phyloP scores from a whole-genome alignment of 257 asterid species.

The Solanum sejunctum region DNA sequence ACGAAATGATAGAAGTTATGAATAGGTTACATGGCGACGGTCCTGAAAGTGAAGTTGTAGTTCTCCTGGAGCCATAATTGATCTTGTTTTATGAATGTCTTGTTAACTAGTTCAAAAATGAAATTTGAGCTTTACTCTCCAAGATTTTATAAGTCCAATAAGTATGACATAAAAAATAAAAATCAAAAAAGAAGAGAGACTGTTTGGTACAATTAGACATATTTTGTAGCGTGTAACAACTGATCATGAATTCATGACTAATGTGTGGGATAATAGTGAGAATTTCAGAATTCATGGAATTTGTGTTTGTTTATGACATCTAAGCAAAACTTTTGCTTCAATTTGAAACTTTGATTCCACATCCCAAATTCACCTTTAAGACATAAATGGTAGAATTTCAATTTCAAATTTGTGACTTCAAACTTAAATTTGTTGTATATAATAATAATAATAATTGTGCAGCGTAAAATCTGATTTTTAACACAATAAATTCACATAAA shows the following conservation, averaged over 20 bases:
- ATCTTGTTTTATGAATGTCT: background rate
- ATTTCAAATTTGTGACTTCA: background rate
- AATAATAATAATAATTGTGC: too few relatives aligned
- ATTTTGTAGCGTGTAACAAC: slow-evolving; percentile 2
- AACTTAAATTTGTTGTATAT: too few relatives aligned
- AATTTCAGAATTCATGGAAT: background rate
- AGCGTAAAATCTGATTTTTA: too few relatives aligned
- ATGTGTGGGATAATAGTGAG: background rate
- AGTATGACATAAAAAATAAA: background rate
- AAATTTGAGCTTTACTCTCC: background rate
- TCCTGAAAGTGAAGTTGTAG: background rate
- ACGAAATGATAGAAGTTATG: background rate
- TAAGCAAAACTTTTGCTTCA: background rate
- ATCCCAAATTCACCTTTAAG: background rate
- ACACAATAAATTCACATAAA: too few relatives aligned
- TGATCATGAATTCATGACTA: background rate
- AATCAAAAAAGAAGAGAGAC: background rate
- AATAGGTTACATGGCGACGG: background rate
- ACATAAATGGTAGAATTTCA: background rate
- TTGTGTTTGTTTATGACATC: background rate
- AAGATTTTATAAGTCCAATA: background rate
- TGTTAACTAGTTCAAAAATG: background rate
- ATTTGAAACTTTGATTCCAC: background rate
- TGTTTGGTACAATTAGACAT: background rate
- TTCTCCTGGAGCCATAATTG: background rate